Percentiles rank a stretch among this genome's conserved stretches.
Evolutionary conservation across 2,329 filamentous ascomycete genomes (phyloP).

Genomic region (Phyllosticta citriasiana): DNA sequence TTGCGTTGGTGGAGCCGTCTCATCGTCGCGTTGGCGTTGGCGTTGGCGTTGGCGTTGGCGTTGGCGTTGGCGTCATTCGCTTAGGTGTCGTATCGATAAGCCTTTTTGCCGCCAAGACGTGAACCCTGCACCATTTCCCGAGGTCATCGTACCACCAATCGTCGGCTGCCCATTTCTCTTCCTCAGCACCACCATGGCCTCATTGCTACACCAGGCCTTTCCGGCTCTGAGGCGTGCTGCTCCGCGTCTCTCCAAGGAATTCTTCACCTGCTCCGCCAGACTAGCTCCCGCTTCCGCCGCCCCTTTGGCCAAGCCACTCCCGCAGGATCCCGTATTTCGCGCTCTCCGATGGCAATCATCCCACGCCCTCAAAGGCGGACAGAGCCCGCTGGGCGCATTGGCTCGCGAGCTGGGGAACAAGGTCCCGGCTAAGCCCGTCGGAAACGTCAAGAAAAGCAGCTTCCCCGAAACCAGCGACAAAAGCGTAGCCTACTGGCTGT

Average conservation of each 20-base stretch:
- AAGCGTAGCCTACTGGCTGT: conserved; percentile 79
- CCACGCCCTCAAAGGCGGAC: conserved; percentile 10
- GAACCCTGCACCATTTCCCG: conserved; percentile 1
- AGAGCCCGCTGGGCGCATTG: conserved; percentile 5
- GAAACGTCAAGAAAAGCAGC: conserved; percentile 16
- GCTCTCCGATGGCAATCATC: conserved; percentile 27
- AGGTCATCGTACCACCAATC: conserved; percentile 3
- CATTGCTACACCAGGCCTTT: conserved; percentile 24
- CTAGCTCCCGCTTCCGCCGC: conserved; percentile 16
- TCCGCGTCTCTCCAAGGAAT: conserved; percentile 26
- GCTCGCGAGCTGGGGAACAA: conserved; percentile 1
- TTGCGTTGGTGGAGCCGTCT: no score
- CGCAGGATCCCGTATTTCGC: conserved; percentile 17
- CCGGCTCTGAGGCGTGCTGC: conserved; percentile 28
- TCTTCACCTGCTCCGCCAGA: conserved; percentile 26
- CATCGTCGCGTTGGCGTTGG: no score
- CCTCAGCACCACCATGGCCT: conserved; percentile 20
- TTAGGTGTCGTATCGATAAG: no score
- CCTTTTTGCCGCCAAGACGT: background rate
- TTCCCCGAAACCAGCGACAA: conserved; percentile 60
- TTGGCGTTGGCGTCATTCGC: no score
- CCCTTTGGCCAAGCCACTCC: conserved; percentile 9
- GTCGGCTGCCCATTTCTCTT: conserved; percentile 8
- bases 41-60: no score
- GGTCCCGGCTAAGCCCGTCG: background rate